Conservation (phyloP, 768 basidiomycete species). For the Russula lepida region DNA sequence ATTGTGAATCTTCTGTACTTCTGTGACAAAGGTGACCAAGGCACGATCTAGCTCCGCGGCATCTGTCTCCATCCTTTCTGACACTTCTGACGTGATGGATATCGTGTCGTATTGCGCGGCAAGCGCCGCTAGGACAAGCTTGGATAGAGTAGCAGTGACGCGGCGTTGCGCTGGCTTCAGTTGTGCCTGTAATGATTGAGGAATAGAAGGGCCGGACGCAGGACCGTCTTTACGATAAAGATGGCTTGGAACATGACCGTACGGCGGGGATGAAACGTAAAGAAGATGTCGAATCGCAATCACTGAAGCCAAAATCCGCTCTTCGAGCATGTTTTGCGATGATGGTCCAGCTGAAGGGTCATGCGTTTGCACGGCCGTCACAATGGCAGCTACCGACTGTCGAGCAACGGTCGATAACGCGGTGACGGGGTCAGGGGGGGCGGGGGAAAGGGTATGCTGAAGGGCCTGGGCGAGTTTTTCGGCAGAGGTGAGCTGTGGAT, state of each 20-base stretch:
- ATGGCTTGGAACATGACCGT: slow-evolving; percentile 47
- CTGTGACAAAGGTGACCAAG: slow-evolving; percentile 55
- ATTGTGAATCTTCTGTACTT: slow-evolving; percentile 53
- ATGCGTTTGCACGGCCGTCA: slow-evolving; percentile 48
- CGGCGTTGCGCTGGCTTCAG: slow-evolving; percentile 78
- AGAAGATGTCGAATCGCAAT: slow-evolving; percentile 70
- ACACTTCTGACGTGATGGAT: slow-evolving; percentile 49
- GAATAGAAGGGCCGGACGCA: slow-evolving; percentile 1
- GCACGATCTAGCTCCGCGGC: slow-evolving; percentile 70
- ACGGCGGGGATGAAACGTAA: slow-evolving; percentile 53
- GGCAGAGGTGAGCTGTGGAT: slow-evolving; percentile 49
- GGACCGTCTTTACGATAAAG: slow-evolving; percentile 14
- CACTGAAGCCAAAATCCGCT: slow-evolving; percentile 53
- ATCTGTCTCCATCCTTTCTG: slow-evolving; percentile 64
- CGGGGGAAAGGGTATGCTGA: slow-evolving; percentile 49
- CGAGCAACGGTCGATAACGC: slow-evolving; percentile 54
- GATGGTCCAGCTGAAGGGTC: slow-evolving; percentile 40
- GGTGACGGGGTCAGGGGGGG: slow-evolving; percentile 49
- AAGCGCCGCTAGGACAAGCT: slow-evolving; percentile 84
- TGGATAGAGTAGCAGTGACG: slow-evolving; percentile 82
- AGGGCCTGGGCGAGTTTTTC: slow-evolving; percentile 60
- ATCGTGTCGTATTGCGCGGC: slow-evolving; percentile 79
- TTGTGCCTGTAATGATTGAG: slow-evolving; percentile 41
- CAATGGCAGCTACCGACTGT: slow-evolving; percentile 52
- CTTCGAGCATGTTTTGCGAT: slow-evolving; percentile 52